Conservation (phyloP, 192 early-diverging fungal species). For the Lobosporangium transversale region DNA sequence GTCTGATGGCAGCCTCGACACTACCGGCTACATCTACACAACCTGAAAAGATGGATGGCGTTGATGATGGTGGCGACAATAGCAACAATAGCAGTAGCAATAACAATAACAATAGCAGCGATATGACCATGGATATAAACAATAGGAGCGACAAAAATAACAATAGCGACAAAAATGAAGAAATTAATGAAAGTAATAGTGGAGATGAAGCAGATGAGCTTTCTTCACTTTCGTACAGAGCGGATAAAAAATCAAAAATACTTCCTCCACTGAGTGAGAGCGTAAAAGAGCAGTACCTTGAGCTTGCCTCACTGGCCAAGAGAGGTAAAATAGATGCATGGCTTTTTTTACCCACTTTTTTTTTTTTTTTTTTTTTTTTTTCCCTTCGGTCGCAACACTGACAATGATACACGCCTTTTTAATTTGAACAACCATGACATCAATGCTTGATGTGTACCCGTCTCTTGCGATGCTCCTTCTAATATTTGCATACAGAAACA, state of each 20-base stretch:
- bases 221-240: background rate
- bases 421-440: too few species aligned
- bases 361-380: constrained; percentile 3
- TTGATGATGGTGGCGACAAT: background rate
- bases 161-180: background rate
- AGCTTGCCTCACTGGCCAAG: background rate
- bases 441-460: too few species aligned
- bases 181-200: background rate
- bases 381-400: background rate
- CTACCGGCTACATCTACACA: too few species aligned
- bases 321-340: background rate
- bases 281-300: background rate
- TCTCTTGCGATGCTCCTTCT: background rate
- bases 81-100: background rate
- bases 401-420: too few species aligned
- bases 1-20: too few species aligned
- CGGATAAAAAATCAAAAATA: background rate
- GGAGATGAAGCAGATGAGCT: too few species aligned
- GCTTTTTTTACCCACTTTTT: background rate
- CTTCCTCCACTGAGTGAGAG: constrained; percentile 2
- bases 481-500: background rate
- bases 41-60: too few species aligned
- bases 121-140: background rate
- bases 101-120: background rate
- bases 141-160: background rate